phyloP scores from a whole-genome alignment of 2,329 filamentous ascomycete species.

The Aaosphaeria arxii region DNA sequence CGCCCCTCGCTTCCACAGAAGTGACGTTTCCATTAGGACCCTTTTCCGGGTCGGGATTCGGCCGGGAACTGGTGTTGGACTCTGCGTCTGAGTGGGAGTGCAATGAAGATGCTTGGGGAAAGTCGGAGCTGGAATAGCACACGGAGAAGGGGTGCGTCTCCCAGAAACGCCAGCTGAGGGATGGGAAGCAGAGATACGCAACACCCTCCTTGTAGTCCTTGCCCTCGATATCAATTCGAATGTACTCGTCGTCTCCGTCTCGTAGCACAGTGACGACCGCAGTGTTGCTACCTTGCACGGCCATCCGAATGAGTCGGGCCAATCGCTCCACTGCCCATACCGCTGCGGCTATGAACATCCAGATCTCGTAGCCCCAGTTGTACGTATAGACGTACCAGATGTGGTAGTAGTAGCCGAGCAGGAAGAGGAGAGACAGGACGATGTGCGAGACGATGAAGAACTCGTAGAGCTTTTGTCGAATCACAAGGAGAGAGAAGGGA shows the following conservation, averaged over 20 bases:
- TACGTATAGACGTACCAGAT: constrained; percentile 32
- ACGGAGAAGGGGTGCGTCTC: constrained; percentile 55
- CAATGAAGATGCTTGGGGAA: not conserved
- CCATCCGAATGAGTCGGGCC: not conserved
- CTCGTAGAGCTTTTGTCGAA: constrained; percentile 32
- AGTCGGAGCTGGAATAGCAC: not conserved
- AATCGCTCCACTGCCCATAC: constrained; percentile 48
- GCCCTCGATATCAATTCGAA: not conserved
- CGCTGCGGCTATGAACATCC: constrained; percentile 42
- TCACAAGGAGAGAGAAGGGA: constrained; percentile 18
- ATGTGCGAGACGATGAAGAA: constrained; percentile 35
- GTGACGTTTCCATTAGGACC: not conserved
- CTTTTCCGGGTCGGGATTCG: not conserved
- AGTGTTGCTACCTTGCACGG: not conserved
- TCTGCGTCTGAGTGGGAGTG: not conserved
- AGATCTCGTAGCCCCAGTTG: constrained; percentile 40
- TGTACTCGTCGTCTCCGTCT: not conserved
- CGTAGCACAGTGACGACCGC: not conserved
- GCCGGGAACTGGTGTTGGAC: not conserved
- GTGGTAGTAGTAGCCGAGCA: constrained; percentile 36
- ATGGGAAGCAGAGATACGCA: constrained; percentile 51
- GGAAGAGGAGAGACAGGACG: constrained; percentile 22
- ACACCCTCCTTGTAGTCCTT: constrained; percentile 19
- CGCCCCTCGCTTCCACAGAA: not conserved
- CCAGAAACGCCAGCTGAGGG: constrained; percentile 39